Evolutionary conservation across 2,329 filamentous ascomycete species (phyloP), one percentile per base, ranked within the genome.

Genomic region (Ceratocystis alfenasii): DNA sequence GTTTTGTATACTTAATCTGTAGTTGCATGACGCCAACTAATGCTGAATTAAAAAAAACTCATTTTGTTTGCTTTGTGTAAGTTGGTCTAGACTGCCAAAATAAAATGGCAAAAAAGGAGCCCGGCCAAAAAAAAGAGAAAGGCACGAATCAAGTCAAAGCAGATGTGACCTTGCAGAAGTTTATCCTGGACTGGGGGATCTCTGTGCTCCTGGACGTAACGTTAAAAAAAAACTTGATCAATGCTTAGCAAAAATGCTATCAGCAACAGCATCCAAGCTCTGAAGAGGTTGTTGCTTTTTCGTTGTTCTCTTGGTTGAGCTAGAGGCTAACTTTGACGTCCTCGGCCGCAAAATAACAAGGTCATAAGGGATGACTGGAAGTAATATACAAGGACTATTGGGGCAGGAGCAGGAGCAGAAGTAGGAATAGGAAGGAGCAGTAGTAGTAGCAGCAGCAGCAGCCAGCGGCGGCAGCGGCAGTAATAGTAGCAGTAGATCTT

Each of bases 191-290:
- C 55, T 33, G 25, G 55, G 25, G 12, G 12, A 33, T 59, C 55
- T 59, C 28, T 59, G 55, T 59, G 28, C 55, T 59, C 55, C 28
- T 17, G n/a, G 55, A 59, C 55, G 55, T 59, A 59, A 59, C 55
- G 55, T 59, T 59, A 59, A 59, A 59, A 59, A 33, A 36, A 30
- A 30, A 25, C 22, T 28, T 57, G 55, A 33, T 59, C 55, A 36
- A 33, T 59, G 55, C 55, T 59, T 28, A 59, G 55, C 53, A 57
- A 30, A 30, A 57, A 57, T 15, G 8, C 17, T 7, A 20, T 4
- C 25, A 50, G 22, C 12, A 59, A 36, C 28, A 36, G 28, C 20
- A 36, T 20, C 25, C 28, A 30, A 59, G 28, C 55, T 36, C 17
- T 7, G 3, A 20, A n/a, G 12, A 50, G 46, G n/a, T 50, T 20